A percentile compares a stretch with the other conserved stretches of the same genome.
These are phyloP conservation scores for Brasilioporus rufonigricans DNA, from an alignment of 768 basidiomycete species.

Conservation along the genomic window DNA sequence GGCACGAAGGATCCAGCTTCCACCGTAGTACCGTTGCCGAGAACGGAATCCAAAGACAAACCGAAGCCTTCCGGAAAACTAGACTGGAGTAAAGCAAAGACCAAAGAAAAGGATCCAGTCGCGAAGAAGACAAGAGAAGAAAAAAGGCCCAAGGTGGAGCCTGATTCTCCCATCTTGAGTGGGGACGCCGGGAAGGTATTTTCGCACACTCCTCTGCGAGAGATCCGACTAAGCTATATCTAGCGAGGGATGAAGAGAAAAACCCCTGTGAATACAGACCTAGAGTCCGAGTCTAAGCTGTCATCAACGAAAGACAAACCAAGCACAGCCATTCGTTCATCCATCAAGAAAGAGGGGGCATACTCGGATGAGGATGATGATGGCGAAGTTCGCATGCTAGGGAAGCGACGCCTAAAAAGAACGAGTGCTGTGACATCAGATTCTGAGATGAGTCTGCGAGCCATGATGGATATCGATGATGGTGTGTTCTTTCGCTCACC, in stretches of 20 bases:
- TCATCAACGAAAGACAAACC: conserved; percentile 7
- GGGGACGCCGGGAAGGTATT: conserved; percentile 6
- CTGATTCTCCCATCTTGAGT: neutral
- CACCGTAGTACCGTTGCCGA: conserved; percentile 22
- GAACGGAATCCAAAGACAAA: conserved; percentile 26
- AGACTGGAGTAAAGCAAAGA: conserved; percentile 60
- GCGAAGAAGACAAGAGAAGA: conserved; percentile 11
- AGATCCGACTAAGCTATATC: conserved; percentile 24
- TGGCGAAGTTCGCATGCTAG: conserved; percentile 28
- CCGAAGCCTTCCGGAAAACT: conserved; percentile 47
- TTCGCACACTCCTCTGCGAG: neutral
- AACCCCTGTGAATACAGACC: conserved; percentile 26
- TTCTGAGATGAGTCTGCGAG: conserved; percentile 44
- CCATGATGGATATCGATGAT: conserved; percentile 79
- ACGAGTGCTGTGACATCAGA: conserved; percentile 42
- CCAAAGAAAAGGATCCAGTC: conserved; percentile 35
- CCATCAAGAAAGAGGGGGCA: conserved; percentile 46
- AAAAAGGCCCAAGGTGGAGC: conserved; percentile 18
- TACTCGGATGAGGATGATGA: conserved; percentile 61
- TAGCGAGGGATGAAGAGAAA: conserved; percentile 43
- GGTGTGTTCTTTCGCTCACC: conserved; percentile 41
- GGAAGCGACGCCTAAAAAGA: conserved; percentile 27
- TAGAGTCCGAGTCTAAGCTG: conserved; percentile 27
- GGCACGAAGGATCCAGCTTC: conserved; percentile 25
- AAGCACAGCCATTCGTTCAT: conserved; percentile 6